Evolutionary conservation across 2,329 filamentous ascomycete genomes (phyloP), one percentile per base, ranked within the genome.

Genomic region (Fusarium floridanum): DNA sequence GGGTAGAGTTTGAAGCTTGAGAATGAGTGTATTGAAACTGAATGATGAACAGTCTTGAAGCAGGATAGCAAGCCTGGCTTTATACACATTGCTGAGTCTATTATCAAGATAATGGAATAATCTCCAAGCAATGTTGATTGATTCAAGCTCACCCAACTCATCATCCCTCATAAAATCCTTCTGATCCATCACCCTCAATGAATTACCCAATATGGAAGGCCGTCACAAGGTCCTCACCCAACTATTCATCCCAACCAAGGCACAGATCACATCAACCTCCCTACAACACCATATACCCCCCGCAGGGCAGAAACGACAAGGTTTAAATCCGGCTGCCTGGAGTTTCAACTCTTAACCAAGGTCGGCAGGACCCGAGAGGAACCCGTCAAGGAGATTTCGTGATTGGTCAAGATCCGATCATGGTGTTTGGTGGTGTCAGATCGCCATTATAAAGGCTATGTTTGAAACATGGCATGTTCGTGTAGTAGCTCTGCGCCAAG

Each of bases 301-400:
- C 20, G 11, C 56, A 39, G 56, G 34, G 36, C 32, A 59, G 34
- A 39, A 36, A 39, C 16, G 4, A 5, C 56, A 41, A 16, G 36
- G 32, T 41, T 59, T 37, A 59, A 59, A 59, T 59, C 12, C 10
- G 56, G 56, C 34, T 59, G 56, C 56, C 56, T 59, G 56, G 34
- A 59, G 36, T 59, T 59, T 59, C 36, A 59, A 59, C 32, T 41
- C 20, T 39, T 59, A 17, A 36, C 20, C 22, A 12, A 36, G 34
- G 56, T 37, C 36, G 22, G 56, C 32, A 24, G 20, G 14, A 59
- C 56, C 56, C 22, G 56, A 59, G 56, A 9, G 43, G 22, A 48
- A 27, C 14, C 20, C 20, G 20, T 6, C 6, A 5, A 39, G 32
- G 53, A n/a, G 53, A 57, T 24, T 36, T 22, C 3, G 5, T 22